Base-by-base conservation (phyloP, 257 asterid genomes). In the Echium plantagineum region DNA sequence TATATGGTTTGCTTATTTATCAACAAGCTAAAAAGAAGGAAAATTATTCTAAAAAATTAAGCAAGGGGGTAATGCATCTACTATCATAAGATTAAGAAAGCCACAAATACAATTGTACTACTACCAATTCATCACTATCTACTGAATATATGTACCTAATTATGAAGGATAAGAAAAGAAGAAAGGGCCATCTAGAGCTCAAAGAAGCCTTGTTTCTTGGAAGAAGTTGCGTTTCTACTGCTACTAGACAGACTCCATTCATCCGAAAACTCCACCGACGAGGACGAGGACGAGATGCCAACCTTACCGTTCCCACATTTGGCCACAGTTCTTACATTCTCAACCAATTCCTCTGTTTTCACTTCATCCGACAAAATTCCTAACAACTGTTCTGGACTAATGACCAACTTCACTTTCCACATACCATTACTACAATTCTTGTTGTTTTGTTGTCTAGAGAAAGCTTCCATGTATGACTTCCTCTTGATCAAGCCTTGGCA, bases 401-500 rank as follows among this genome's bases (percentile, higher is more conserved):
- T 89, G 24, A 86, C 97, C 71, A 89, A 59, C 75, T 89, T 89
- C 74, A 86, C 97, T 77, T 86, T 84, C 97, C 97, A 90, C 17
- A 86, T 71, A 21, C 84, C 83, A 22, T 61, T 26, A 1, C 17
- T n/a, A 5, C 13, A 21, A 18, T 35, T 38, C 49, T 16, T 21
- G 54, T 35, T 30, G 5, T 24, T 28, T 18, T 57, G 31, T 2
- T 42, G 51, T 58, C 46, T 52, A 17, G 2, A 49, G 21, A 57
- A 52, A 0, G 63, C 62, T 15, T 56, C 49, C 1, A 74, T 38
- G 0, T 53, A 59, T 1, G 75, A 65, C 21, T 68, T 64, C 67
- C 68, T 73, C 52, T 20, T 42, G 4, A 70, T 47, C 19, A 64
- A 22, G 51, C 84, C 75, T 9, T 78, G 75, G 66, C 89, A 77